Evolutionary conservation across 345 rosid genomes (phyloP), one percentile per base, ranked within the genome.

Genomic region (Dovyalis caffra): DNA sequence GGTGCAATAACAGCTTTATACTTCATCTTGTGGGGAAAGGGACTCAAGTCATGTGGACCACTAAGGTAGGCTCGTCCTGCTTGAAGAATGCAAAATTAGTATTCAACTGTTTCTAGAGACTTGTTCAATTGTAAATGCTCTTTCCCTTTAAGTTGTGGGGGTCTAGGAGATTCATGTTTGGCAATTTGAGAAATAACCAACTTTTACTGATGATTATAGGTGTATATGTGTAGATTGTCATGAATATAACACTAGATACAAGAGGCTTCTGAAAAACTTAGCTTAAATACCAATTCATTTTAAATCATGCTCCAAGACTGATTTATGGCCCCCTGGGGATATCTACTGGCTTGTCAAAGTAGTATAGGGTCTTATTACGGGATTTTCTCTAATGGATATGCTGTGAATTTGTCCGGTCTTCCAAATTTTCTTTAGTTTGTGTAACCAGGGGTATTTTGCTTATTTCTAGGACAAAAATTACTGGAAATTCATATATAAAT

Each of bases 21-120:
- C 89, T 95, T 93, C 85, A 79, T 91, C 81, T 82, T 95, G 84
- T 95, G 98, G 98, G 97, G 92, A 81, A 95, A 87, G 81, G 99
- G 98, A 38, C 86, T 95, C 68, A 89, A 87, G 84, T 87, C 88
- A 38, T 95, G 99, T 82, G 98, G 99, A 81, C 99, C 99, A 4
- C 81, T 89, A 29, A 93, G 99, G 99, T 95, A 88, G 57, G 80
- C 62, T 64, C 73, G 45, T 74, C 62, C 70, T 73, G 51, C 72
- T 63, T 77, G n/a, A 38, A 64, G 53, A 66, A 40, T 14, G 33
- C 58, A 9, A 25, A n/a, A 51, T 68, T 58, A n/a, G 9, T 57
- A 14, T 25, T n/a, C 26, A 12, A 15, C 34, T 2, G 20, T 40
- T 68, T 76, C 31, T 18, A 1, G 0, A 43, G 38, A 12, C 10